These are phyloP conservation scores for Xylaria nigripes DNA, from an alignment of 495 filamentous ascomycete genomes.

Conservation along the genomic window DNA sequence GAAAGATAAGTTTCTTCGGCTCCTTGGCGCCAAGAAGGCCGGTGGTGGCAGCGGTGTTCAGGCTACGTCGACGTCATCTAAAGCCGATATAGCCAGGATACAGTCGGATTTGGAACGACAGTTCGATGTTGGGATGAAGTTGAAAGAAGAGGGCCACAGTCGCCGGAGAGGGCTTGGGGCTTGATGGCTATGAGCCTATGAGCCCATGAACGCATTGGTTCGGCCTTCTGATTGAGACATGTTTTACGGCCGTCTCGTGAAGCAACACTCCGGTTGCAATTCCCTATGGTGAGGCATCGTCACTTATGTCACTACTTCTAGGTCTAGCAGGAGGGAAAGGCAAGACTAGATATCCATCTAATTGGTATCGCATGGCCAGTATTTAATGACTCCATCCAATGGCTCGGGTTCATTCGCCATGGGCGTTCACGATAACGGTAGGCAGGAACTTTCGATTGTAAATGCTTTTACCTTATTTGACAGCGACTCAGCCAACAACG, in stretches of 20 bases:
- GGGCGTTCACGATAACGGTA: neutral
- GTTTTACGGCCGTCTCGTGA: slow-evolving; percentile 9
- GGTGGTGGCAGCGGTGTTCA: slow-evolving; percentile 12
- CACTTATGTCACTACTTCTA: neutral
- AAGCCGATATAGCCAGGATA: slow-evolving; percentile 31
- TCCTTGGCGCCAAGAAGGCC: slow-evolving; percentile 45
- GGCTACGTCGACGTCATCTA: slow-evolving; percentile 8
- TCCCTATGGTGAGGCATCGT: neutral
- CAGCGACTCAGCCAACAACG: neutral
- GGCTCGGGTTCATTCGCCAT: neutral
- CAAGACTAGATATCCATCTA: neutral
- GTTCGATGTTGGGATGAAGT: slow-evolving; percentile 48
- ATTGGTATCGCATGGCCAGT: neutral
- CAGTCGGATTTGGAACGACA: slow-evolving; percentile 52
- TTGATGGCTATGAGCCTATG: slow-evolving; percentile 16
- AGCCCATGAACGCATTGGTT: neutral
- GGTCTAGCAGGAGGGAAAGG: neutral
- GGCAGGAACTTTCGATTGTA: neutral
- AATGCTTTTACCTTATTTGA: neutral
- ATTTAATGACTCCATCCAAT: neutral
- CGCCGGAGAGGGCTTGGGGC: slow-evolving; percentile 49
- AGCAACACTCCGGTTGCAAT: neutral
- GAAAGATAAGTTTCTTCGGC: slow-evolving; percentile 48
- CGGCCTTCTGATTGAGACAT: slow-evolving; percentile 14
- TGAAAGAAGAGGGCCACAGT: slow-evolving; percentile 46